A percentile compares a stretch with the other conserved stretches of the same genome.
Evolutionary conservation across 495 filamentous ascomycete species (phyloP).

Genomic region (Gamarada debralockiae): DNA sequence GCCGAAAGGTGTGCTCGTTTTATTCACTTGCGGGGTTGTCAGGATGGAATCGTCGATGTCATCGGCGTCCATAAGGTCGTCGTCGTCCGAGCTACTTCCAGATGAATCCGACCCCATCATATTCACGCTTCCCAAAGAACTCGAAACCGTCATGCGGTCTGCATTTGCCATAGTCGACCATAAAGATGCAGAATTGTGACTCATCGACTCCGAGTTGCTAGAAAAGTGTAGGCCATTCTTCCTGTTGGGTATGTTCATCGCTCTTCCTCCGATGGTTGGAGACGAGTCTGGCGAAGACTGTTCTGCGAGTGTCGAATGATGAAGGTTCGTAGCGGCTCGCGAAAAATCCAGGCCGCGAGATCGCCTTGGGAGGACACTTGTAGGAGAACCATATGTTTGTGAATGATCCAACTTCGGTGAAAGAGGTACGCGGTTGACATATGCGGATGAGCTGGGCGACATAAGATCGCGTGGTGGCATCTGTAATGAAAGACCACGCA

Average conservation of each 20-base stretch:
- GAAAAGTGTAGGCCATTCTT: constrained; percentile 33
- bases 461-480: constrained; percentile 57
- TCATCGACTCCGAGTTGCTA: constrained; percentile 33
- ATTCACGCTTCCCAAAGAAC: constrained; percentile 79
- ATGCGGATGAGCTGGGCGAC: constrained; percentile 47
- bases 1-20: constrained; percentile 34
- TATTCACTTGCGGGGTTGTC: constrained; percentile 62
- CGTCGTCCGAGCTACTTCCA: constrained; percentile 66
- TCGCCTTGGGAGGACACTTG: constrained; percentile 80
- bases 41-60: constrained; percentile 76
- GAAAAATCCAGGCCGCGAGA: constrained; percentile 89
- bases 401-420: constrained; percentile 83
- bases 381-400: constrained; percentile 76
- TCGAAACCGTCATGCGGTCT: constrained; percentile 74
- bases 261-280: constrained; percentile 75
- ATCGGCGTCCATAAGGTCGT: constrained; percentile 72
- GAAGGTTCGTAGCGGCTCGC: constrained; percentile 89
- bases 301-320: constrained; percentile 90
- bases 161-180: constrained; percentile 34
- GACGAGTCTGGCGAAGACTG: constrained; percentile 93
- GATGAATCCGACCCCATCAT: constrained; percentile 78
- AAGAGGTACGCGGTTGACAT: constrained; percentile 63
- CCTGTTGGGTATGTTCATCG: constrained; percentile 67
- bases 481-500: constrained; percentile 67
- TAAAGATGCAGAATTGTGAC: constrained; percentile 29